Evolutionary conservation across 495 filamentous ascomycete genomes (phyloP).

Genomic region (Sporormia fimetaria): DNA sequence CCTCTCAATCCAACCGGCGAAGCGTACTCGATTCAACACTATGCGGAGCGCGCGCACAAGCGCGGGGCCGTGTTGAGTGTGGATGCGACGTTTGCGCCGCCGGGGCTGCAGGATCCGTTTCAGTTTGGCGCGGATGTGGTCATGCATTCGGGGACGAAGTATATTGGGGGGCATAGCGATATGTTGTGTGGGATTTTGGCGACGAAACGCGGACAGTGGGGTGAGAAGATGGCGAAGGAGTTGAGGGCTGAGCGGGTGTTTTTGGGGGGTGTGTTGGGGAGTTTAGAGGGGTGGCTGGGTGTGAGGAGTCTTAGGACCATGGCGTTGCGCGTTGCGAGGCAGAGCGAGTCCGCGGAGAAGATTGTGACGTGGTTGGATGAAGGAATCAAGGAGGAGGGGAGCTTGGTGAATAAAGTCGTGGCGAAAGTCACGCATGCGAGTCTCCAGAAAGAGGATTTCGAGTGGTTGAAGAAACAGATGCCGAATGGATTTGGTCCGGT

Average conservation of each 20-base stretch:
- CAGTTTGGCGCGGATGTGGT: constrained; percentile 65
- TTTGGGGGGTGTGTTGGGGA: constrained; percentile 82
- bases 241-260: constrained; percentile 55
- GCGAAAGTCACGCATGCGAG: constrained; percentile 61
- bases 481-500: constrained; percentile 83
- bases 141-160: constrained; percentile 91
- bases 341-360: constrained; percentile 53
- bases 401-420: constrained; percentile 43
- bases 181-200: constrained; percentile 76
- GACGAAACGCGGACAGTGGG: constrained; percentile 35
- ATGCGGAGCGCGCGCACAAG: constrained; percentile 58
- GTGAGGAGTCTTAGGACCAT: constrained; percentile 76
- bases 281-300: constrained; percentile 84
- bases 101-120: constrained; percentile 79
- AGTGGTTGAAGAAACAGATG: constrained; percentile 83
- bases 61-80: constrained; percentile 68
- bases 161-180: constrained; percentile 88
- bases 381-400: constrained; percentile 30
- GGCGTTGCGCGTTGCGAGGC: constrained; percentile 65
- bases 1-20: constrained; percentile 82
- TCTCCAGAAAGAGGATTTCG: constrained; percentile 51
- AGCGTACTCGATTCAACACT: constrained; percentile 56
- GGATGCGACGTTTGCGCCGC: constrained; percentile 89
- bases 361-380: constrained; percentile 61
- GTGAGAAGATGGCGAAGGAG: constrained; percentile 32